Percentiles rank a stretch among this genome's conserved stretches.
phyloP scores from a whole-genome alignment of 2,329 filamentous ascomycete genomes.

The Fusarium secorum region DNA sequence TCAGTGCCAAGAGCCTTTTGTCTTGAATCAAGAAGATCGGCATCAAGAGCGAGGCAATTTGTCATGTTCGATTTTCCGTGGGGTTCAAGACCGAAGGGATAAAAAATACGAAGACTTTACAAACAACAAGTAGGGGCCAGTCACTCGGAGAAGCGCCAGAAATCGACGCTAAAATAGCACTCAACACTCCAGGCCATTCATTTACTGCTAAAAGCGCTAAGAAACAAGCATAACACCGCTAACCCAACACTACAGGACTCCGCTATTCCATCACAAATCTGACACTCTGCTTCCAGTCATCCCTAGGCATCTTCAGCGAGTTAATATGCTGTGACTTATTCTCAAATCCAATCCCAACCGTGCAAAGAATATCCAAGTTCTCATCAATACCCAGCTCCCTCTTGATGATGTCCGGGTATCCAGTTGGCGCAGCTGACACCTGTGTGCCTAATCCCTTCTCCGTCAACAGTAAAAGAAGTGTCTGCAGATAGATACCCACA shows the following conservation, averaged over 20 bases:
- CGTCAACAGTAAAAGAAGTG: conserved; percentile 16
- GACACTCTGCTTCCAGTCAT: conserved; percentile 14
- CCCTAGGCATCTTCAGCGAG: conserved; percentile 17
- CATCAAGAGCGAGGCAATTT: fast-evolving
- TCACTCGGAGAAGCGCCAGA: too few species aligned
- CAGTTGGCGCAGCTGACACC: conserved; percentile 4
- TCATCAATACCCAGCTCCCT: conserved; percentile 2
- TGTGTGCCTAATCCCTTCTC: conserved; percentile 24
- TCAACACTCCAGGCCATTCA: too few species aligned
- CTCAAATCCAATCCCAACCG: conserved; percentile 14
- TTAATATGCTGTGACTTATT: conserved; percentile 10
- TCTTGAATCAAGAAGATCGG: neutral
- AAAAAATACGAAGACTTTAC: fast-evolving
- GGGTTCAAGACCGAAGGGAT: fast-evolving
- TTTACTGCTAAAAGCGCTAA: neutral
- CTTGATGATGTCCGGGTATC: conserved; percentile 10
- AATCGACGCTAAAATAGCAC: too few species aligned
- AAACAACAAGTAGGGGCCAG: fast-evolving
- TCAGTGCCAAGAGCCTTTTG: neutral
- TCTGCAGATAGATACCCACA: conserved; percentile 27
- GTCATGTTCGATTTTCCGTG: fast-evolving
- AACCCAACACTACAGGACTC: neutral
- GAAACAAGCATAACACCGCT: neutral
- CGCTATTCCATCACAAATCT: neutral
- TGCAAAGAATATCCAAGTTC: conserved; percentile 8